Conservation (phyloP, 306 rosid species). For the Cotoneaster glaucophyllus region DNA sequence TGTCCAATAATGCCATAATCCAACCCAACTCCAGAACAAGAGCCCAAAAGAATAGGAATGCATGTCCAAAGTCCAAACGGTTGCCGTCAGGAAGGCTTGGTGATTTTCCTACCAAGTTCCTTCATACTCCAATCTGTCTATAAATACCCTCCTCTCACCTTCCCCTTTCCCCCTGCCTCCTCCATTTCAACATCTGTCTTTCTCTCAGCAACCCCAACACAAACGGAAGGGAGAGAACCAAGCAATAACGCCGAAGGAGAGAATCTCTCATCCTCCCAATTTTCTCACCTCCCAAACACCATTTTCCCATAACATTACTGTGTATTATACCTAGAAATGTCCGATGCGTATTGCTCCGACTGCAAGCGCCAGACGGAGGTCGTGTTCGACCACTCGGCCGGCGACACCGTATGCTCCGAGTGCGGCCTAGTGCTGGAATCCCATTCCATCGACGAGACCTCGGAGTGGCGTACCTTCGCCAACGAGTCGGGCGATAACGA, state of each 20-base stretch:
- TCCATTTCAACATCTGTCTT: background rate
- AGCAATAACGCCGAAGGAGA: background rate
- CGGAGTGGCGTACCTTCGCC: slow-evolving; percentile 92
- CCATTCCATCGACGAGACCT: slow-evolving; percentile 88
- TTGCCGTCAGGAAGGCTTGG: slow-evolving; percentile 13
- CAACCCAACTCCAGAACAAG: slow-evolving; percentile 15
- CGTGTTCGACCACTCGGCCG: slow-evolving; percentile 89
- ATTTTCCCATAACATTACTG: background rate
- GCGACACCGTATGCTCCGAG: slow-evolving; percentile 89
- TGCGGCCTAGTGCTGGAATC: slow-evolving; percentile 89
- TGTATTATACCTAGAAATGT: slow-evolving; percentile 29
- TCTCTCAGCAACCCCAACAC: background rate
- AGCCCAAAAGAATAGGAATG: background rate
- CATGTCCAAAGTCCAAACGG: background rate
- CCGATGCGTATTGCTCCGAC: slow-evolving; percentile 80
- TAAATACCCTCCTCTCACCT: slow-evolving; percentile 8
- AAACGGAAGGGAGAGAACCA: background rate
- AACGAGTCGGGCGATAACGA: slow-evolving; percentile 95
- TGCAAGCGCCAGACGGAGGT: slow-evolving; percentile 94
- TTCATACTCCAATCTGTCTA: background rate
- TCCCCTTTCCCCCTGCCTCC: no score
- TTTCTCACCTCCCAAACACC: slow-evolving; percentile 4
- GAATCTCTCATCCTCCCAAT: background rate
- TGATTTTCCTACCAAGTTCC: slow-evolving; percentile 31
- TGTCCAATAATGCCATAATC: background rate